Base-by-base conservation (phyloP, 495 filamentous ascomycete genomes). In the Geopyxis carbonaria region DNA sequence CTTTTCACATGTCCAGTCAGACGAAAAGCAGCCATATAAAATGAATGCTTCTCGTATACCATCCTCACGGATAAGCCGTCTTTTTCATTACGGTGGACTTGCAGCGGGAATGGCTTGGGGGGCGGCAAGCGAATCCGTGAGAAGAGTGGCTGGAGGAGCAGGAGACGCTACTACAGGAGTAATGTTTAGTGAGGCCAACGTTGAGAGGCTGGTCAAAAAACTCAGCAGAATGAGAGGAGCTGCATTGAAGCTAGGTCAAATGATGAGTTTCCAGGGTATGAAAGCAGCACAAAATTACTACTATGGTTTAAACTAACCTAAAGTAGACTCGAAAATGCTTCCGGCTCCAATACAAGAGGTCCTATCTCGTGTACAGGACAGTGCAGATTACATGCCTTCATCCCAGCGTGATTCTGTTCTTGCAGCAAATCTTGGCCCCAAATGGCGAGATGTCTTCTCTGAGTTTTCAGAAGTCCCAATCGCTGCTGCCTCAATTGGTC, bases 181-280 rank as follows among this genome's bases (percentile, higher is more conserved):
- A 31, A 79, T 97, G 69, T 74, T 97, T 46, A 93, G 78, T 57
- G 65, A 81, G 11, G 72, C 66, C 5, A 97, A 97, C 50, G 81
- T 93, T 69, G 83, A 94, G 52, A 67, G 89, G 22, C 70, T 97
- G 3, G 89, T 95, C 3, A 66, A 81, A 13, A 93, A 86, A 59
- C 70, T 97, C 5, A 93, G 84, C 8, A 76, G 80, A 19, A 97
- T 97, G 89, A 75, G 89, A 50, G 89, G 89, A 16, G 91, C 89
- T n/a, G 89, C 89, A 30, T 62, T 97, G n/a, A 97, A 97, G 59
- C 61, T 97, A 4, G 89, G 89, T 3, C 89, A 97, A 60, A 84
- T 97, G 79, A 76, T 97, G 62, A 89, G 80, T 51, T 84, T 97
- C 53, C 89, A 97, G 64, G 75, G 73, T 76, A 37, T 35, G 58